Evolutionary conservation across 768 basidiomycete species (phyloP).

Genomic region (Naganishia vaughanmartiniae): DNA sequence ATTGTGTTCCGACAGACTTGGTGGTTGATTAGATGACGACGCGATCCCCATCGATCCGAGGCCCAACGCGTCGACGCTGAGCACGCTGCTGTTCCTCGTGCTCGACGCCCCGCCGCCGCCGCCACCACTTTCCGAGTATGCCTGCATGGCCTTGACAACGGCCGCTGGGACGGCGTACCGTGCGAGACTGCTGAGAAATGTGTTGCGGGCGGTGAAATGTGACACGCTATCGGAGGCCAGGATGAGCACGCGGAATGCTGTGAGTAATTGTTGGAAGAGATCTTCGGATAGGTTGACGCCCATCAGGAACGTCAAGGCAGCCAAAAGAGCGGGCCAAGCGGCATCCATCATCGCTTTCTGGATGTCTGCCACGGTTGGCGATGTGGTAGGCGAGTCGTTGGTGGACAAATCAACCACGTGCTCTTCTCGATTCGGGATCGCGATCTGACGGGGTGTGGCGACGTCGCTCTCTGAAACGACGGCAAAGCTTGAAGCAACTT

Average conservation of each 20-base stretch:
- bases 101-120: slow-evolving; percentile 37
- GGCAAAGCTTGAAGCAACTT: slow-evolving; percentile 61
- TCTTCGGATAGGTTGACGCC: slow-evolving; percentile 87
- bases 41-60: slow-evolving; percentile 32
- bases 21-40: slow-evolving; percentile 54
- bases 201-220: slow-evolving; percentile 73
- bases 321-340: slow-evolving; percentile 89
- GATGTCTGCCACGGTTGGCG: background rate
- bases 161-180: slow-evolving; percentile 87
- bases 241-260: slow-evolving; percentile 16
- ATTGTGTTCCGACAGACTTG: slow-evolving; percentile 82
- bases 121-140: slow-evolving; percentile 49
- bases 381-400: background rate
- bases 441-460: background rate
- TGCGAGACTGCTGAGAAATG: slow-evolving; percentile 84
- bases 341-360: slow-evolving; percentile 74
- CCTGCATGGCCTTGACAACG: slow-evolving; percentile 79
- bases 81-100: slow-evolving; percentile 25
- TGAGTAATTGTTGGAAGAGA: slow-evolving; percentile 58
- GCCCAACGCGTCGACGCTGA: slow-evolving; percentile 48
- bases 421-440: slow-evolving; percentile 56
- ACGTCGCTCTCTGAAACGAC: background rate
- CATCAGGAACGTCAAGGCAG: slow-evolving; percentile 83
- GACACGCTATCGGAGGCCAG: slow-evolving; percentile 5
- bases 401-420: slow-evolving; percentile 1